Evolutionary conservation across 2,329 filamentous ascomycete genomes (phyloP), one percentile per base, ranked within the genome.

Genomic region (Pyrenophora seminiperda): DNA sequence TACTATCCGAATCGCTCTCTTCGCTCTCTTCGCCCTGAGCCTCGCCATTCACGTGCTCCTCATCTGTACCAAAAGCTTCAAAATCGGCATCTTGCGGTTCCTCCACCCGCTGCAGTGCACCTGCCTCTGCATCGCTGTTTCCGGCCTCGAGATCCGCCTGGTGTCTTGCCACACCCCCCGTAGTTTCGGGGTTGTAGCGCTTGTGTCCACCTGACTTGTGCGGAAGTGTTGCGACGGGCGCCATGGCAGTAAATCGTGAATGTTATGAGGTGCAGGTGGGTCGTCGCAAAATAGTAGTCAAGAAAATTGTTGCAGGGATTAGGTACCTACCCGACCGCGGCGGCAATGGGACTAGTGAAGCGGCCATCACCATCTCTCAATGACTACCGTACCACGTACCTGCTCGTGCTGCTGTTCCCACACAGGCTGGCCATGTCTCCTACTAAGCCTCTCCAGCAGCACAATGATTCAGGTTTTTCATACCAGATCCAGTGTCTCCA

Each of bases 221-320:
- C 32, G 64, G 54, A 10, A 46, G 50, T 13, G 55, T 67, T 14
- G 54, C 58, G 31, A 57, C 61, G 48, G 66, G 66, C 36, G 67
- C 66, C 68, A 72, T 72, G 53, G 57, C 37, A 47, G 45, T 19
- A 36, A 47, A 22, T 56, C 17, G 56, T 41, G 50, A 33, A 43
- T 54, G 50, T 53, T 24, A 39, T 51, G 50, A 53, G 50, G 45
- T 54, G 49, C 53, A 20, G 41, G 39, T 41, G 46, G 50, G 40
- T 40, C 27, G 44, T 56, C 58, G 59, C 56, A 59, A 68, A 65
- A 63, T 53, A 61, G 46, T 56, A 36, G 54, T 56, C 49, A 46
- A 47, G 53, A 66, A 71, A 71, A 67, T 65, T 65, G 58, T 67
- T 67, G 63, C 65, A 68, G 61, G 68, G 66, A 59, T 65, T 30